Base-by-base conservation (phyloP, 1,139 yeast genomes). In the Pichia norvegensis region DNA sequence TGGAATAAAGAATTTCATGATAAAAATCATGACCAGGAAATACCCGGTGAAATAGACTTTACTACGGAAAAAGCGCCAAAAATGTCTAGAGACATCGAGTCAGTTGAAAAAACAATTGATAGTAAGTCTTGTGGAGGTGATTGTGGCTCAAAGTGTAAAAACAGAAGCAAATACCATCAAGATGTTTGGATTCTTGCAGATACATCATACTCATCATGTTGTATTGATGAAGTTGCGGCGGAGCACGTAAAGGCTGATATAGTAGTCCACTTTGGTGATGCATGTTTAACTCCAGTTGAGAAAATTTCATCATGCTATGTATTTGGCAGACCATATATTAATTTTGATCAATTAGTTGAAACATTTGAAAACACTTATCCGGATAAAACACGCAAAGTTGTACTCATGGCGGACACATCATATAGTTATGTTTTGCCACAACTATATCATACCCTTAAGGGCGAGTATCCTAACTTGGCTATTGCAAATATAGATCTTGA, bases 181-280 rank as follows among this genome's bases (percentile, higher is more conserved):
- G 67, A 72, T 42, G 66, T 81, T 17, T 83, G 88, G 88, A 73
- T 83, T 16, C 67, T 92, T 37, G 99, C 97, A 0, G 99, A 94
- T 59, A 90, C 98, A 0, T 87, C 97, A 0, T 94, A 92, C 58
- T 86, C 96, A 22, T 74, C 96, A 0, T 92, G 98, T 63, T 92
- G 99, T 67, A 85, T 92, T 16, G 99, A 92, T 63, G 97, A 88
- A 59, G 95, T 92, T 21, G 97, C 98, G 0, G 95, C 97, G 1
- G 90, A 85, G 58, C 99, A 92, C 65, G 95, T 92, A 13, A 62
- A 69, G 8, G 92, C 95, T 21, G 95, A 90, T 52, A 67, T 85
- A 11, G 87, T 94, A 29, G 79, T 90, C 1, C 98, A 92, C 64
- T 87, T 88, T 63, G 99, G 99, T 4, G 95, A 87, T 60, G 94